These are phyloP conservation scores for Colletotrichum brevisporum DNA, from an alignment of 2,329 filamentous ascomycete genomes.

Conservation along the genomic window DNA sequence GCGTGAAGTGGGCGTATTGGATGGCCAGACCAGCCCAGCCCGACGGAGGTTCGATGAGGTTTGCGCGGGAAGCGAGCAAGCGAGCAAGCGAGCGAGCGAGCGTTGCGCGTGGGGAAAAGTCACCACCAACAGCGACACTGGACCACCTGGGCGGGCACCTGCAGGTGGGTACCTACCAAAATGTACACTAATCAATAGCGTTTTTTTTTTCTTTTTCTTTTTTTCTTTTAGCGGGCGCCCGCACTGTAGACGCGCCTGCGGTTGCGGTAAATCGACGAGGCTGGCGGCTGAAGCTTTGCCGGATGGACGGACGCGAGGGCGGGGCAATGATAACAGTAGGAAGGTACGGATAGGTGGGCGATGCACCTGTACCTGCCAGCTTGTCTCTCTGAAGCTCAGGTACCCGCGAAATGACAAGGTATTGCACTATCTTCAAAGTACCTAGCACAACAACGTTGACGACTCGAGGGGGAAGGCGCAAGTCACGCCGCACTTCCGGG, in stretches of 20 bases:
- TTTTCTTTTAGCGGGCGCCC: no score
- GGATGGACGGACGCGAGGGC: conserved; percentile 16
- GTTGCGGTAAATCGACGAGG: conserved; percentile 32
- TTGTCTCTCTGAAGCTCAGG: no score
- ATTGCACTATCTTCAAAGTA: no score
- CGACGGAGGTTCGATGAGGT: conserved; percentile 28
- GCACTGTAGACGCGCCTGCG: background rate
- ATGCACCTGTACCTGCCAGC: no score
- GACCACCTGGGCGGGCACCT: background rate
- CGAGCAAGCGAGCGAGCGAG: background rate
- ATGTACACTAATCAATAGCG: no score
- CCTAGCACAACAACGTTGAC: no score
- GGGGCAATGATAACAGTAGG: background rate
- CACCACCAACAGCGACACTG: background rate
- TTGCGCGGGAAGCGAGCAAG: conserved; percentile 28
- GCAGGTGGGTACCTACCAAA: background rate
- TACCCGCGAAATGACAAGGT: no score
- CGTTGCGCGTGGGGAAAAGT: conserved; percentile 33
- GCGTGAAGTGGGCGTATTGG: conserved; percentile 1
- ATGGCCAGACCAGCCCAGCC: background rate
- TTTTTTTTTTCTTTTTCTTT: no score
- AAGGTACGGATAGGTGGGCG: no score
- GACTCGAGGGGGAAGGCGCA: conserved; percentile 8
- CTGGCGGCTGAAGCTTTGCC: conserved; percentile 19
- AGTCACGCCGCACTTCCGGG: conserved; percentile 20